Conservation (phyloP, 352 stramenopile species). For the Globisporangium mamillatum region DNA sequence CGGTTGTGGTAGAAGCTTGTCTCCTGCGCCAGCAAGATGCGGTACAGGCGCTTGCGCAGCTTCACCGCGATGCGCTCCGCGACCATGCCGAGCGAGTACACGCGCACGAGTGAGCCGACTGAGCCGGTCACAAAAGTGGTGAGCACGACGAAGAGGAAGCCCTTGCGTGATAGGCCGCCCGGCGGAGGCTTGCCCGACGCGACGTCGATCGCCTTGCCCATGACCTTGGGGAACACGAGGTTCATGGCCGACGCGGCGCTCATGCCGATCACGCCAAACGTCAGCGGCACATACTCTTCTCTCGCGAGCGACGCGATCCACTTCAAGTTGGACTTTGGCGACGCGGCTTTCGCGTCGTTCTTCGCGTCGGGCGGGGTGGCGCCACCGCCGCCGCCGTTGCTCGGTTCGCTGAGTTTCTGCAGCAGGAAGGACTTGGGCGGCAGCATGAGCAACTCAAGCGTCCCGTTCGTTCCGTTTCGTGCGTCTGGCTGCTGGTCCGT, state of each 20-base stretch:
- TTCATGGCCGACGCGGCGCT: slow-evolving; percentile 86
- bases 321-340: slow-evolving; percentile 41
- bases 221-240: slow-evolving; percentile 85
- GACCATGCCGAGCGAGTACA: slow-evolving; percentile 89
- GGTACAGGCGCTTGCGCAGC: slow-evolving; percentile 75
- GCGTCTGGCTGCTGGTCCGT: not conserved
- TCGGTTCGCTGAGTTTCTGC: slow-evolving; percentile 54
- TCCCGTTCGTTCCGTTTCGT: not conserved
- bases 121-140: slow-evolving; percentile 83
- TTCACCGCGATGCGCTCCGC: slow-evolving; percentile 80
- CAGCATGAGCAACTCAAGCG: slow-evolving; percentile 32
- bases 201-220: slow-evolving; percentile 87
- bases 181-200: slow-evolving; percentile 73
- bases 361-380: not conserved
- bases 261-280: slow-evolving; percentile 74
- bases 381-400: slow-evolving; percentile 18
- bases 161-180: slow-evolving; percentile 70
- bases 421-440: slow-evolving; percentile 66
- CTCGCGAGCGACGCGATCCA: slow-evolving; percentile 70
- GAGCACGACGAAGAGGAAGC: slow-evolving; percentile 84
- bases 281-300: slow-evolving; percentile 66
- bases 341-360: slow-evolving; percentile 3
- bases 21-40: slow-evolving; percentile 75
- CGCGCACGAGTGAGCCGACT: slow-evolving; percentile 83
- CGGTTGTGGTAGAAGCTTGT: slow-evolving; percentile 79